Base-by-base conservation (phyloP, 2,329 filamentous ascomycete genomes). In the Fusarium sp. region DNA sequence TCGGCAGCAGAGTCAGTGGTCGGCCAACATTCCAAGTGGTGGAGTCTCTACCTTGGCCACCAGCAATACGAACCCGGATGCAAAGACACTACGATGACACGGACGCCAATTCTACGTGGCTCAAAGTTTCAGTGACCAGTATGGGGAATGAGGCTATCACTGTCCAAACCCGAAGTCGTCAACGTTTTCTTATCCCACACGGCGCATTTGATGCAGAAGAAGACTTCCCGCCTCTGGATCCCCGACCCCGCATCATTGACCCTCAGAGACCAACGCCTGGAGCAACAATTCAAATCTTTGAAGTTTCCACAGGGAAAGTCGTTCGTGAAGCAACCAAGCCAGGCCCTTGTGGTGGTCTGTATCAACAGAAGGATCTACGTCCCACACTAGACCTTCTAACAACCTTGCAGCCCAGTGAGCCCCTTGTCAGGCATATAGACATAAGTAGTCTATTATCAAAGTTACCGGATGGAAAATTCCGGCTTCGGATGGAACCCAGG, bases 21-120 rank as follows among this genome's bases (percentile, higher is more conserved):
- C 25, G 18, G 11, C 17, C 36, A 31, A 31, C 11, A 7, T 50
- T 41, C 6, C 4, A 50, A 5, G 23, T 49, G 23, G 33, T 49
- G 4, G 9, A 39, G 10, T 49, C 9, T 21, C 23, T 49, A 4
- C n/a, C 35, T 15, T 49, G 46, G 33, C 21, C 25, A 17, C 48
- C 36, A 18, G 15, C 41, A 6, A 23, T 51, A 18, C 18, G 39
- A 10, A 33, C 27, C 37, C 23, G 4, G 20, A 51, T 41, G 25
- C 27, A 11, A 23, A 51, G 18, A 8, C 20, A 8, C 18, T 4
- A 11, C 18, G 7, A 5, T 31, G 29, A 15, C 14, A 21, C 6
- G 2, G 9, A 25, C 9, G 17, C 17, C 15, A 6, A 25, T 6
- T 0, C 15, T 5, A 9, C 4, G 5, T 7, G 25, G n/a, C 6